These are phyloP conservation scores for Venturiaceae sp. DNA, from an alignment of 2,329 filamentous ascomycete genomes.

Conservation along the genomic window DNA sequence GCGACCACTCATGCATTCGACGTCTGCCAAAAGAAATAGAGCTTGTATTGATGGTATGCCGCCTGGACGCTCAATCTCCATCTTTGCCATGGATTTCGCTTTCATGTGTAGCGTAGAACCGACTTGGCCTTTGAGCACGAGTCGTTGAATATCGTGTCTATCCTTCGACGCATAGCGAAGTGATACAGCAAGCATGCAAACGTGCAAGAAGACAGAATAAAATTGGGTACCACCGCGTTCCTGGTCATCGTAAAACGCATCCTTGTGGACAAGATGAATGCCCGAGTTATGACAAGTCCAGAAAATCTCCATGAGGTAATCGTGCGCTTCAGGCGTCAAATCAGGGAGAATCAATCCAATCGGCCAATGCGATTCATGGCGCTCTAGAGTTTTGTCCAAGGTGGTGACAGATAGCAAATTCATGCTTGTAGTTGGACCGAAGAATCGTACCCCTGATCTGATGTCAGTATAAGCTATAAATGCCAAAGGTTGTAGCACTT, in stretches of 20 bases:
- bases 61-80: slow-evolving; percentile 1
- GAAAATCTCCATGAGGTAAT: slow-evolving; percentile 1
- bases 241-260: slow-evolving; percentile 1
- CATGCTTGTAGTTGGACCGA: too few species aligned
- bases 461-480: too few species aligned
- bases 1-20: not conserved
- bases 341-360: not conserved
- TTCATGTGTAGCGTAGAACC: not conserved
- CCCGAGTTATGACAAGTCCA: not conserved
- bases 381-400: not conserved
- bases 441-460: too few species aligned
- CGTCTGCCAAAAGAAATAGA: slow-evolving; percentile 1
- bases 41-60: slow-evolving; percentile 5
- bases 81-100: not conserved
- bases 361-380: slow-evolving; percentile 1
- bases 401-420: not conserved
- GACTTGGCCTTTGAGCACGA: not conserved
- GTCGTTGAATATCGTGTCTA: not conserved
- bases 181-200: not conserved
- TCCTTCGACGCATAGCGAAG: slow-evolving; percentile 1
- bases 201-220: slow-evolving; percentile 1
- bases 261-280: not conserved
- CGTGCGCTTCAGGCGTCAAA: not conserved
- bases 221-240: not conserved
- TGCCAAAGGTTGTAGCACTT: too few species aligned